These are phyloP conservation scores for Verticillium tricorpus DNA, from an alignment of 2,329 filamentous ascomycete species.

Conservation along the genomic window DNA sequence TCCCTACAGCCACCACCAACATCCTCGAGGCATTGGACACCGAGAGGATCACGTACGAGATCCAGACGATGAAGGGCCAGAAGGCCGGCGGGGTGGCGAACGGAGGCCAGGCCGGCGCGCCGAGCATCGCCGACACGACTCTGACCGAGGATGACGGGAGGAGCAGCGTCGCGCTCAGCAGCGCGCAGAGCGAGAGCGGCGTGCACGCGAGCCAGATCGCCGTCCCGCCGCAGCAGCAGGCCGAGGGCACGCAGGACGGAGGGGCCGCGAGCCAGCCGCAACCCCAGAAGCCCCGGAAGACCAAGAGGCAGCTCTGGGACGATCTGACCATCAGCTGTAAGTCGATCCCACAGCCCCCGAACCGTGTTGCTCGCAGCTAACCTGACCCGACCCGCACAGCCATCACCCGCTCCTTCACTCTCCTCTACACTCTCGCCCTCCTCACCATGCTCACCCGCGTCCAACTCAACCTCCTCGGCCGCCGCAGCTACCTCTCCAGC, in stretches of 20 bases:
- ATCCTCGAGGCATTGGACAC: constrained; percentile 85
- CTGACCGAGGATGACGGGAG: constrained; percentile 73
- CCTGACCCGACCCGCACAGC: constrained; percentile 43
- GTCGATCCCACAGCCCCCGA: constrained; percentile 23
- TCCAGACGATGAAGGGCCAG: constrained; percentile 81
- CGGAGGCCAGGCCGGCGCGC: constrained; percentile 32
- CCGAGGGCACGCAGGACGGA: constrained; percentile 16
- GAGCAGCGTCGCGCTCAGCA: constrained; percentile 59
- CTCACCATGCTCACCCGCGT: constrained; percentile 90
- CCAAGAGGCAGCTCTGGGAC: constrained; percentile 93
- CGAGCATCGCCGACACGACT: constrained; percentile 64
- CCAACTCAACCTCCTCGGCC: constrained; percentile 93
- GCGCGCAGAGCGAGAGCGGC: constrained; percentile 76
- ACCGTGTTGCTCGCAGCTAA: constrained; percentile 6
- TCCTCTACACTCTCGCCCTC: constrained; percentile 86
- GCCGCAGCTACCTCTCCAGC: constrained; percentile 91
- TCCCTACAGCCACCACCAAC: constrained; percentile 87
- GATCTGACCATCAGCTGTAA: constrained; percentile 92
- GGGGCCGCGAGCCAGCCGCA: constrained; percentile 5
- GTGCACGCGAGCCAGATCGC: constrained; percentile 76
- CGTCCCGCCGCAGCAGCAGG: constrained; percentile 45
- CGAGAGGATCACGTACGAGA: constrained; percentile 86
- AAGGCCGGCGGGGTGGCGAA: constrained; percentile 28
- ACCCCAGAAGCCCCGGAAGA: constrained; percentile 58
- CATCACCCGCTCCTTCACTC: constrained; percentile 83